These are phyloP conservation scores for Closterium sp. DNA, from an alignment of 139 green algal species.

Conservation along the genomic window DNA sequence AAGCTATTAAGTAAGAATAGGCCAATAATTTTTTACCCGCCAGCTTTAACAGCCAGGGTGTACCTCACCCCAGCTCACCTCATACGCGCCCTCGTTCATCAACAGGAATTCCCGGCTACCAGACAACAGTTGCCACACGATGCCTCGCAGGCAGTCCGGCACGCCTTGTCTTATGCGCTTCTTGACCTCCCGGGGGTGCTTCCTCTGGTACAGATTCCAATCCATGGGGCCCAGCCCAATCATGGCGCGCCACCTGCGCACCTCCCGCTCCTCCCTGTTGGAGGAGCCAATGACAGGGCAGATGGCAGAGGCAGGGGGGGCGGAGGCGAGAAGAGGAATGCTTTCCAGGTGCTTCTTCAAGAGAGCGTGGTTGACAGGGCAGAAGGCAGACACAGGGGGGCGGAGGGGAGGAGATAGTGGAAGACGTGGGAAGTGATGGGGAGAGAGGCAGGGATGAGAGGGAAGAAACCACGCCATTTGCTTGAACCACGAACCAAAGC, in stretches of 20 bases:
- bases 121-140: constrained; percentile 58
- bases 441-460: neutral
- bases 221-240: constrained; percentile 30
- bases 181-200: constrained; percentile 41
- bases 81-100: constrained; percentile 50
- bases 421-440: neutral
- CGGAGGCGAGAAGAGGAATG: too few relatives aligned
- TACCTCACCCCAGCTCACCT: constrained; percentile 4
- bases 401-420: neutral
- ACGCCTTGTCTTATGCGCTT: constrained; percentile 45
- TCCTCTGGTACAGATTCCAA: constrained; percentile 39
- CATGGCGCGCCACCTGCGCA: constrained; percentile 51
- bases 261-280: constrained; percentile 23
- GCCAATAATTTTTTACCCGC: neutral
- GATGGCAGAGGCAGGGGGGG: neutral
- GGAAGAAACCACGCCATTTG: neutral
- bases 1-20: neutral
- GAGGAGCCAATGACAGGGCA: neutral
- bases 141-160: constrained; percentile 48
- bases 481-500: neutral
- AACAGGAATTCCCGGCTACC: constrained; percentile 53
- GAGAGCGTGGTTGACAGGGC: too few relatives aligned
- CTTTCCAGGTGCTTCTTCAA: too few relatives aligned
- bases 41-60: neutral
- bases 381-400: neutral